These are phyloP conservation scores for Sporisorium graminicola DNA, from an alignment of 1,284 basidiomycete species.

Conservation along the genomic window DNA sequence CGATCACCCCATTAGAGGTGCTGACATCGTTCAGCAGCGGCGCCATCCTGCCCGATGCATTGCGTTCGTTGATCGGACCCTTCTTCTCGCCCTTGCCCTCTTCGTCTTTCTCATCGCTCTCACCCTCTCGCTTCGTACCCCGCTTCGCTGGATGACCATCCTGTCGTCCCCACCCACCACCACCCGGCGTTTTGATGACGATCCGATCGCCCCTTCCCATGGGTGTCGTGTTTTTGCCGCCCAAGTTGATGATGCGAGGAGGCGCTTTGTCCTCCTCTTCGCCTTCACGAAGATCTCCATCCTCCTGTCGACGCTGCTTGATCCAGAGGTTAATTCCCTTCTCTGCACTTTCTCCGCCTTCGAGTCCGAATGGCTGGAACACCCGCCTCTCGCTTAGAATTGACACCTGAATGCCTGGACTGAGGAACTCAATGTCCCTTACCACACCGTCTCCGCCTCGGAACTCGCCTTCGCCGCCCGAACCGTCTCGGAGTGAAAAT, in stretches of 20 bases:
- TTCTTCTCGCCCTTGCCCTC: slow-evolving; percentile 8
- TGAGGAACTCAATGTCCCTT: slow-evolving; percentile 87
- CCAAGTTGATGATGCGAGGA: slow-evolving; percentile 83
- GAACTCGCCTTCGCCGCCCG: slow-evolving; percentile 83
- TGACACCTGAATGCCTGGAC: slow-evolving; percentile 82
- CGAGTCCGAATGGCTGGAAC: slow-evolving; percentile 87
- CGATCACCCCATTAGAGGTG: slow-evolving; percentile 34
- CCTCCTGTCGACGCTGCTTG: slow-evolving; percentile 79
- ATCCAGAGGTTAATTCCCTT: slow-evolving; percentile 91
- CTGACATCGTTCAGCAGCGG: slow-evolving; percentile 39
- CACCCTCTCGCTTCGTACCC: neutral
- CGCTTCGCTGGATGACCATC: neutral
- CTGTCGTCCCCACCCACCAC: slow-evolving; percentile 83
- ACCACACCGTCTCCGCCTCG: slow-evolving; percentile 88
- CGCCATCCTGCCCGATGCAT: slow-evolving; percentile 47
- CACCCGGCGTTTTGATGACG: slow-evolving; percentile 89
- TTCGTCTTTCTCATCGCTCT: neutral
- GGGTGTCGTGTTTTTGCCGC: slow-evolving; percentile 86
- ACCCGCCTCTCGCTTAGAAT: slow-evolving; percentile 89
- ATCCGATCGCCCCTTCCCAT: slow-evolving; percentile 87
- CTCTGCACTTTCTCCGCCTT: slow-evolving; percentile 82
- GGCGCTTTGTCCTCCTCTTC: slow-evolving; percentile 55
- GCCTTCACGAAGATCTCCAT: slow-evolving; percentile 75
- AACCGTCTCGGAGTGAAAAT: slow-evolving; percentile 82
- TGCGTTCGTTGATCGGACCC: slow-evolving; percentile 41